A percentile compares a stretch with the other conserved stretches of the same genome.
phyloP scores from a whole-genome alignment of 2,329 filamentous ascomycete species.

The Incumbomyces delicatus region DNA sequence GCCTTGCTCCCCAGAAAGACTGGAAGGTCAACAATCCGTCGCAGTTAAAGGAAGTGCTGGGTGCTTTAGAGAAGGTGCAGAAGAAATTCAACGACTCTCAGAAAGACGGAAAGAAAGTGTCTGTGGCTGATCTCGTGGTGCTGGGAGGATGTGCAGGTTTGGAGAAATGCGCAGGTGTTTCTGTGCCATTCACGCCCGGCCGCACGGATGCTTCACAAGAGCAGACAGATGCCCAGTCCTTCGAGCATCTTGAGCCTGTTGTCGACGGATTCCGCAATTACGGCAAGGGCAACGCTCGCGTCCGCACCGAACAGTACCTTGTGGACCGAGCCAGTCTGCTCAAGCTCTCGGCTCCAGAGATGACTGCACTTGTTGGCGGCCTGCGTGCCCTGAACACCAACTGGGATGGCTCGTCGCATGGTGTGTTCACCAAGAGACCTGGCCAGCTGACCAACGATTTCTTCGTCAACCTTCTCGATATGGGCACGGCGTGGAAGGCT shows the following conservation, averaged over 20 bases:
- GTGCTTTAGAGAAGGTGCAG: conserved; percentile 55
- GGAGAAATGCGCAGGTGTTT: conserved; percentile 58
- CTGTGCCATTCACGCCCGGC: conserved; percentile 63
- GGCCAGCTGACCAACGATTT: conserved; percentile 69
- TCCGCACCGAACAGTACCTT: conserved; percentile 58
- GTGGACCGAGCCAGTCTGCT: conserved; percentile 64
- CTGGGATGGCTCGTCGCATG: conserved; percentile 57
- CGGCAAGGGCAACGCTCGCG: conserved; percentile 51
- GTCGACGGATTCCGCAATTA: conserved; percentile 77
- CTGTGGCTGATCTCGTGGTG: conserved; percentile 69
- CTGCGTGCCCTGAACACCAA: conserved; percentile 61
- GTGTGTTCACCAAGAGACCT: conserved; percentile 58
- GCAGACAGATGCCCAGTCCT: conserved; percentile 58
- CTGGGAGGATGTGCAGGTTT: conserved; percentile 61
- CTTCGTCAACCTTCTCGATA: conserved; percentile 69
- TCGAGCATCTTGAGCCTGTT: conserved; percentile 56
- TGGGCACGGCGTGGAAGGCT: conserved; percentile 54
- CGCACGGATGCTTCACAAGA: conserved; percentile 62
- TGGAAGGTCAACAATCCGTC: conserved; percentile 68
- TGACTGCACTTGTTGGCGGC: conserved; percentile 62
- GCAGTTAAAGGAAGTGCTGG: conserved; percentile 53
- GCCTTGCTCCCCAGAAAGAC: conserved; percentile 59
- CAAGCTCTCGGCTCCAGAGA: conserved; percentile 59
- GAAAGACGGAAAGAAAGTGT: conserved; percentile 57
- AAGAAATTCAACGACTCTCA: conserved; percentile 51